Evolutionary conservation across 1,284 basidiomycete species (phyloP).

Genomic region (Takashimella tepidaria): DNA sequence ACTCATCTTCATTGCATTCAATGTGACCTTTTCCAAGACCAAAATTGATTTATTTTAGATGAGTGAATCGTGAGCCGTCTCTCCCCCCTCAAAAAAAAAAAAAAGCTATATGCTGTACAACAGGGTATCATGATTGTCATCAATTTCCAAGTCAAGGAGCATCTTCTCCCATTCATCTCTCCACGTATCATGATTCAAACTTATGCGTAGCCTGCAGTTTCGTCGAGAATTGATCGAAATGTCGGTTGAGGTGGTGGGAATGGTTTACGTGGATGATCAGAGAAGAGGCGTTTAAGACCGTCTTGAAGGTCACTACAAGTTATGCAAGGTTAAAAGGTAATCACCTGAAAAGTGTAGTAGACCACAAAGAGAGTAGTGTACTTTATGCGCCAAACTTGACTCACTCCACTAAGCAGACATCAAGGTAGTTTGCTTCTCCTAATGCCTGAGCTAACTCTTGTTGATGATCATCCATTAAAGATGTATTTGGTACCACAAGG

Average conservation of each 20-base stretch:
- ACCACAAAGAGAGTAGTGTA: neutral
- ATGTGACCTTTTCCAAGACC: too few relatives aligned
- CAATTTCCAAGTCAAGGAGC: too few relatives aligned
- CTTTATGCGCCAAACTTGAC: slow-evolving; percentile 6
- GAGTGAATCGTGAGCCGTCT: too few relatives aligned
- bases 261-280: neutral
- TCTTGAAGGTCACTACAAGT: neutral
- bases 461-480: slow-evolving; percentile 90
- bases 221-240: slow-evolving; percentile 8
- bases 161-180: too few relatives aligned
- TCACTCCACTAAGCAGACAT: slow-evolving; percentile 51
- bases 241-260: neutral
- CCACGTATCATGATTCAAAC: too few relatives aligned
- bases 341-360: neutral
- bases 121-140: too few relatives aligned
- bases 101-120: too few relatives aligned
- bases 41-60: too few relatives aligned
- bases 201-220: slow-evolving; percentile 10
- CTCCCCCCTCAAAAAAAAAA: too few relatives aligned
- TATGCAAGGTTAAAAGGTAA: neutral
- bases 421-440: slow-evolving; percentile 59
- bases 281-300: neutral
- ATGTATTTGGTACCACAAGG: slow-evolving; percentile 83
- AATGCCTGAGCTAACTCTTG: slow-evolving; percentile 76
- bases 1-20: too few relatives aligned